These are phyloP conservation scores for Arabis hirsuta DNA, from an alignment of 345 rosid genomes.

Conservation along the genomic window DNA sequence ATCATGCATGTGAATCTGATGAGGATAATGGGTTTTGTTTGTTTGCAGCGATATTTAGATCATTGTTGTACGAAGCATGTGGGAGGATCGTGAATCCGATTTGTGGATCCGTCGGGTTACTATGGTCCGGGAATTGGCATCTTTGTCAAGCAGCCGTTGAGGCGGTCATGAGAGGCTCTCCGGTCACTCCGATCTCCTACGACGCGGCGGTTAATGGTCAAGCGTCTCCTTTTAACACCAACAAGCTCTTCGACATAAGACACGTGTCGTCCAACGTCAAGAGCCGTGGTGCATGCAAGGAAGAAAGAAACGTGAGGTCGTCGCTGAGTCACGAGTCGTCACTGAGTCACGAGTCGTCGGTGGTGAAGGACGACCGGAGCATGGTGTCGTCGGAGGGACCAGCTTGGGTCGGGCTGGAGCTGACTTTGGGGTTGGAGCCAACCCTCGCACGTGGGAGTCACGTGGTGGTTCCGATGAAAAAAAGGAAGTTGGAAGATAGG, in stretches of 20 bases:
- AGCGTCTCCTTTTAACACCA: constrained; percentile 67
- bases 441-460: constrained; percentile 55
- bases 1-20: constrained; percentile 11
- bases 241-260: constrained; percentile 71
- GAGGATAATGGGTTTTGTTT: background rate
- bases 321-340: constrained; percentile 80
- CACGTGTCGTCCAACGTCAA: constrained; percentile 66
- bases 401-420: constrained; percentile 62
- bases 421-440: constrained; percentile 70
- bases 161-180: constrained; percentile 82
- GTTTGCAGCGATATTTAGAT: constrained; percentile 79
- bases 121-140: constrained; percentile 95
- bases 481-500: constrained; percentile 58
- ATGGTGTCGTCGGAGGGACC: constrained; percentile 69
- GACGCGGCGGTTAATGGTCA: constrained; percentile 72
- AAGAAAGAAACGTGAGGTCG: constrained; percentile 36
- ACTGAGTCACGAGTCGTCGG: constrained; percentile 82
- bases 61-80: constrained; percentile 95
- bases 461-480: constrained; percentile 77
- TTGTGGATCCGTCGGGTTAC: constrained; percentile 89
- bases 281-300: constrained; percentile 40
- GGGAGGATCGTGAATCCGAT: constrained; percentile 97
- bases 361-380: constrained; percentile 66
- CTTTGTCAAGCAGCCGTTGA: constrained; percentile 97
- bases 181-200: constrained; percentile 72